Evolutionary conservation across 176 grass and related monocot species (phyloP), one percentile per base, ranked within the genome.

Genomic region (Oryza punctata): DNA sequence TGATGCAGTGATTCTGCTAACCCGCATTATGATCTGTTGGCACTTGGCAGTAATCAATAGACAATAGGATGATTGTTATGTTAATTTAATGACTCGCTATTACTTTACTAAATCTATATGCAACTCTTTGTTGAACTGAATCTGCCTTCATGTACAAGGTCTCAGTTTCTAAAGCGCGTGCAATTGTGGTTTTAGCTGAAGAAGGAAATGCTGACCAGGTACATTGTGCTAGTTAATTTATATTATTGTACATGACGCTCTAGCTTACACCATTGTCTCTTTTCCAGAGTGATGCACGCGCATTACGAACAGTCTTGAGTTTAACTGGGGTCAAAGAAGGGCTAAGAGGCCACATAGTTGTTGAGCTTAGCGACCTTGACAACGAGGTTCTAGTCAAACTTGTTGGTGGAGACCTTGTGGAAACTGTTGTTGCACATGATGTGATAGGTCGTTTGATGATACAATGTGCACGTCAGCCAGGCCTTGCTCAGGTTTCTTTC

Each of bases 381-480:
- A 94, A 94, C 87, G 92, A 94, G 82, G 86, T 94, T 30, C 85
- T 94, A 87, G 92, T 94, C 57, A 94, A 91, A 84, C 92, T 94
- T 84, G 92, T 94, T 80, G 92, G 92, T 84, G 92, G 92, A 76
- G 89, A 94, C 46, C 89, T 94, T 29, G 86, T 94, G 81, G 92
- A 94, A 91, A 94, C 92, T 30, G 92, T 94, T 91, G 92, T 94
- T n/a, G 89, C 92, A 59, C 92, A 94, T 87, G 92, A 94, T 85
- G 92, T 94, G 23, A 94, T 94, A 24, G 92, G 92, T 74, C 89
- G 92, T 11, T 72, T 94, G 84, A 94, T 94, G 92, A 91, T 94
- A 87, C 92, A 94, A 29, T 94, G 92, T 81, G 92, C 92, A 21
- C 92, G 92, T 69, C 92, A 94, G 69, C 92, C 92, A 45, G 92